phyloP scores from a whole-genome alignment of 2,329 filamentous ascomycete genomes.

The Triangularia verruculosa region DNA sequence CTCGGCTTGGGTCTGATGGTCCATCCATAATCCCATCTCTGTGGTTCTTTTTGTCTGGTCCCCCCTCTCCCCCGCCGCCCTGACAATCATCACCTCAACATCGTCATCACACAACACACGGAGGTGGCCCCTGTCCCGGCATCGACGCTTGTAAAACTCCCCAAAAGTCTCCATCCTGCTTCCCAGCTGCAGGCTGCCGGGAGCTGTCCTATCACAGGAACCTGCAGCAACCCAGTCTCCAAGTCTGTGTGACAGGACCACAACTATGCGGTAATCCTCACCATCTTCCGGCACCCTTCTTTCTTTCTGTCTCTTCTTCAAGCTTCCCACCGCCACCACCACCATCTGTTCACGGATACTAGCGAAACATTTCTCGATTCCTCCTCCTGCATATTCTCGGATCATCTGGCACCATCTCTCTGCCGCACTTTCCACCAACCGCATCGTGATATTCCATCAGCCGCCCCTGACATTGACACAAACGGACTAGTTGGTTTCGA shows the following conservation, averaged over 20 bases:
- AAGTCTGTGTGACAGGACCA: conserved; percentile 18
- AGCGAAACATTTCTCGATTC: background rate
- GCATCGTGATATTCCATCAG: background rate
- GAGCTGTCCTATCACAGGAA: conserved; percentile 10
- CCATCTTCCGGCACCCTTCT: background rate
- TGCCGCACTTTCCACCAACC: conserved; percentile 1
- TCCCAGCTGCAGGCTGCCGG: conserved; percentile 3
- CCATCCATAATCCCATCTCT: background rate
- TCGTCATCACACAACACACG: background rate
- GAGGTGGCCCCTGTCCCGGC: background rate
- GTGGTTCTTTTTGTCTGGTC: background rate
- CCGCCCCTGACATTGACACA: background rate
- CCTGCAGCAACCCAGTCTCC: background rate
- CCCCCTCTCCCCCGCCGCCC: too few species aligned
- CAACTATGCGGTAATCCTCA: conserved; percentile 16
- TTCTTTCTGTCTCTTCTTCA: background rate
- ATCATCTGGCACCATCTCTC: background rate
- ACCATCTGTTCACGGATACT: background rate
- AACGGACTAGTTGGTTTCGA: background rate
- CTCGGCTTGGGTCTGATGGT: background rate
- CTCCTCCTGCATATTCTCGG: background rate
- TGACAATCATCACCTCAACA: background rate
- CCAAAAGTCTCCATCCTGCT: background rate
- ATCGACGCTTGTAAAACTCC: background rate
- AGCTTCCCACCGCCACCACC: background rate